phyloP scores from a whole-genome alignment of 176 grass and related monocot genomes.

The Olyra latifolia region DNA sequence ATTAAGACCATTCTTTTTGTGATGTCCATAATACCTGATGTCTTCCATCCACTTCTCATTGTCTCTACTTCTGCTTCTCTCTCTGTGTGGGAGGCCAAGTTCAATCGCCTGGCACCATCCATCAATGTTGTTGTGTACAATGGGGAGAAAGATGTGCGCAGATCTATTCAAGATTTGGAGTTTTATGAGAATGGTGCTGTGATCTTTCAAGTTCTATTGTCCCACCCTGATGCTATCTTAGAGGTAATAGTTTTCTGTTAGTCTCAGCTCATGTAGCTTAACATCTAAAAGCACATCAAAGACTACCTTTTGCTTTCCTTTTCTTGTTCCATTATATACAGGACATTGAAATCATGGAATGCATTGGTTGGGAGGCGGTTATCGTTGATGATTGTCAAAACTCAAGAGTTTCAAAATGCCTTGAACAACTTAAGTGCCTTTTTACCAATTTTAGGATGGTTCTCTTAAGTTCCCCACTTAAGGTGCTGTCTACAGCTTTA shows the following conservation, averaged over 20 bases:
- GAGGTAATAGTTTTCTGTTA: conserved; percentile 62
- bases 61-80: conserved; percentile 59
- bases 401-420: conserved; percentile 67
- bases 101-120: conserved; percentile 66
- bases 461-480: conserved; percentile 63
- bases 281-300: background rate
- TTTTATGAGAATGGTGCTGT: conserved; percentile 66
- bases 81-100: conserved; percentile 78
- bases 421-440: conserved; percentile 66
- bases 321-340: conserved; percentile 33
- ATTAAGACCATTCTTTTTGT: conserved; percentile 78
- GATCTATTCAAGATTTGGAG: conserved; percentile 70
- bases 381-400: conserved; percentile 81
- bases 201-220: conserved; percentile 88
- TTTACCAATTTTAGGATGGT: conserved; percentile 71
- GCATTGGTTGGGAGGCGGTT: conserved; percentile 70
- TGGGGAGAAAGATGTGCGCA: conserved; percentile 60
- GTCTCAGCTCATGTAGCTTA: background rate
- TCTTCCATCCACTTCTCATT: conserved; percentile 67
- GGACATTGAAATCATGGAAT: conserved; percentile 60
- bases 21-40: conserved; percentile 54
- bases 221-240: conserved; percentile 66
- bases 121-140: conserved; percentile 81
- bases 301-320: background rate
- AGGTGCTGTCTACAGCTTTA: conserved; percentile 46